Evolutionary conservation across 1,139 yeast genomes (phyloP).

Genomic region (Zygosaccharomyces sapae): DNA sequence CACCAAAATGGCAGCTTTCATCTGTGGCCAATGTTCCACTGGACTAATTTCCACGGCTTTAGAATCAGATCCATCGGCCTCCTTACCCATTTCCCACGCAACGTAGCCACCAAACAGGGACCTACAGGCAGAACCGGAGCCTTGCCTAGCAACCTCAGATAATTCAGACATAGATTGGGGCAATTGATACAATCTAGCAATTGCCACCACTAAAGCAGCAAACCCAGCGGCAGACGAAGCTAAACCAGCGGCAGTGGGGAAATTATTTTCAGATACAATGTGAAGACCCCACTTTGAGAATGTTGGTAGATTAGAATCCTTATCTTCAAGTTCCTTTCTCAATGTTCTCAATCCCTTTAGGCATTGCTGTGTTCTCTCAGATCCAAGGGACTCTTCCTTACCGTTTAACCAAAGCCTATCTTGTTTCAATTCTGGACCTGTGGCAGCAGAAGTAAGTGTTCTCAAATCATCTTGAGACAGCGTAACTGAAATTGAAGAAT

Average conservation of each 20-base stretch:
- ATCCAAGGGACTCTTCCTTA: constrained; percentile 55
- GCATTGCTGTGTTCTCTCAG: constrained; percentile 77
- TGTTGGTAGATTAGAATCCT: constrained; percentile 51
- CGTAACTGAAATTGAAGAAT: constrained; percentile 92
- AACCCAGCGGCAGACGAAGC: constrained; percentile 98
- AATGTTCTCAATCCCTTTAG: constrained; percentile 66
- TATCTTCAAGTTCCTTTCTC: constrained; percentile 53
- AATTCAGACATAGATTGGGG: constrained; percentile 80
- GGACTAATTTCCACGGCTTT: constrained; percentile 91
- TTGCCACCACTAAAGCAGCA: constrained; percentile 87
- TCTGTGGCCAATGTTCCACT: constrained; percentile 79
- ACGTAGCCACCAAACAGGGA: constrained; percentile 96
- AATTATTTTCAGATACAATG: constrained; percentile 89
- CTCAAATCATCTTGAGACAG: constrained; percentile 83
- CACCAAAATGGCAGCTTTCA: constrained; percentile 88
- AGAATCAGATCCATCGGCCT: constrained; percentile 76
- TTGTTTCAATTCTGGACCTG: constrained; percentile 50
- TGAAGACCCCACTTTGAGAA: constrained; percentile 65
- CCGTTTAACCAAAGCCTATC: constrained; percentile 88
- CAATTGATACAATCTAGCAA: constrained; percentile 74
- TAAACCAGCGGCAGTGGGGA: constrained; percentile 98
- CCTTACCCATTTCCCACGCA: constrained; percentile 95
- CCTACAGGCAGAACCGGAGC: constrained; percentile 97
- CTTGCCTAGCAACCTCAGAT: constrained; percentile 92
- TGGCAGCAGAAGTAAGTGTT: constrained; percentile 84